These are phyloP conservation scores for Kodamaea lidongshanica DNA, from an alignment of 805 yeast genomes.

Conservation along the genomic window DNA sequence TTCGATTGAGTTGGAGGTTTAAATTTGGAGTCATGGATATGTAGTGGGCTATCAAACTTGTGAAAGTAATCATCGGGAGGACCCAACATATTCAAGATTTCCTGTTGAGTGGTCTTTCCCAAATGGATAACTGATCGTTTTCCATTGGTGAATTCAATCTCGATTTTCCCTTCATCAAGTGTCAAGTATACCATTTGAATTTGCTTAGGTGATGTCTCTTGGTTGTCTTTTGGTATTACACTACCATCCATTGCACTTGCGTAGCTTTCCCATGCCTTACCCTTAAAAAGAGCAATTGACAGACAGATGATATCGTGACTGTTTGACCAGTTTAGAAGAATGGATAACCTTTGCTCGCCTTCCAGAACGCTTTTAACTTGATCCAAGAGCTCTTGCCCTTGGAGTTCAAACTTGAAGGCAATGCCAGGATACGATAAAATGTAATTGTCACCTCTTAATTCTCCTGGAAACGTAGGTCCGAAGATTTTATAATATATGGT, in stretches of 20 bases:
- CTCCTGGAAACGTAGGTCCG: constrained; percentile 61
- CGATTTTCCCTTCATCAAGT: constrained; percentile 17
- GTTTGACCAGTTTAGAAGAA: constrained; percentile 27
- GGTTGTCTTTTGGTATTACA: background rate
- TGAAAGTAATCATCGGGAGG: constrained; percentile 51
- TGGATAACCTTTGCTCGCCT: constrained; percentile 22
- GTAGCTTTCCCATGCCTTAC: constrained; percentile 25
- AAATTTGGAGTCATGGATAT: constrained; percentile 30
- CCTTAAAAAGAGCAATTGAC: constrained; percentile 36
- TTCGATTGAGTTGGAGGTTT: constrained; percentile 5
- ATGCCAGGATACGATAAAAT: constrained; percentile 52
- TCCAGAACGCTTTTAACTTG: constrained; percentile 10
- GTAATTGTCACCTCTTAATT: constrained; percentile 26
- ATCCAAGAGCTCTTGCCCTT: constrained; percentile 14
- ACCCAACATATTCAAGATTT: constrained; percentile 42
- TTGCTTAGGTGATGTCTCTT: constrained; percentile 1
- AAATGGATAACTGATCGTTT: constrained; percentile 17
- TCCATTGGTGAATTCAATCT: constrained; percentile 13
- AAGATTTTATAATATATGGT: constrained; percentile 49
- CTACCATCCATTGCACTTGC: background rate
- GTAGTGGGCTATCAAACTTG: constrained; percentile 39
- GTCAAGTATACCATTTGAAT: constrained; percentile 13
- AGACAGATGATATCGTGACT: constrained; percentile 30
- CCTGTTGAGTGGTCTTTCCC: constrained; percentile 46
- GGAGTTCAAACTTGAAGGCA: constrained; percentile 40